Conservation (phyloP, 2,329 filamentous ascomycete species). For the Xylaria sp. region DNA sequence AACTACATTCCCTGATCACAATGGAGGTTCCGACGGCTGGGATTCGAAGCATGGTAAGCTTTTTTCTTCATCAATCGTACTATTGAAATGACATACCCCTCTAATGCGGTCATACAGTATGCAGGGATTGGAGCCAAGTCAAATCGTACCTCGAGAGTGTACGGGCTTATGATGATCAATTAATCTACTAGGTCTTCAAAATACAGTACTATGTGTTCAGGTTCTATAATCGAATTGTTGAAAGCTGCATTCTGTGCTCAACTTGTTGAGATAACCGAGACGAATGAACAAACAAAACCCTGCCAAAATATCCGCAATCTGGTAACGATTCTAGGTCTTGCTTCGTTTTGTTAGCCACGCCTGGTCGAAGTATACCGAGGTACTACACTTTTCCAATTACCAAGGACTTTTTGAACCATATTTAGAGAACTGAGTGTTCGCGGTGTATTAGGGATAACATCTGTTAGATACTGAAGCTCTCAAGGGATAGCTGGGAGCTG, state of each 20-base stretch:
- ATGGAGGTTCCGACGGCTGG: constrained; percentile 59
- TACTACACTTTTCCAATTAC: too few relatives aligned
- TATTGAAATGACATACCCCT: neutral
- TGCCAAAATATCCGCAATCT: neutral
- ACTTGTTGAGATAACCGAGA: neutral
- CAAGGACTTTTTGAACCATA: too few relatives aligned
- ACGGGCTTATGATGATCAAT: constrained; percentile 57
- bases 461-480: too few relatives aligned
- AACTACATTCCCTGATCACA: constrained; percentile 60
- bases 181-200: constrained; percentile 52
- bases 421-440: too few relatives aligned
- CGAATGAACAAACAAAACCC: neutral
- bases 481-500: too few relatives aligned
- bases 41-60: constrained; percentile 58
- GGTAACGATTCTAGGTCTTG: too few relatives aligned
- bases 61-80: too few relatives aligned
- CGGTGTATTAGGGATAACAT: too few relatives aligned
- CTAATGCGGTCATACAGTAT: constrained; percentile 49
- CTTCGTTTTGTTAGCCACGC: too few relatives aligned
- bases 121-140: constrained; percentile 57
- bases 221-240: neutral
- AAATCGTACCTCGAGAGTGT: constrained; percentile 57
- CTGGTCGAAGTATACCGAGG: too few relatives aligned
- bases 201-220: too few relatives aligned
- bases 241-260: neutral